Evolutionary conservation across 257 asterid genomes (phyloP).

Genomic region (Fraxinus excelsior): DNA sequence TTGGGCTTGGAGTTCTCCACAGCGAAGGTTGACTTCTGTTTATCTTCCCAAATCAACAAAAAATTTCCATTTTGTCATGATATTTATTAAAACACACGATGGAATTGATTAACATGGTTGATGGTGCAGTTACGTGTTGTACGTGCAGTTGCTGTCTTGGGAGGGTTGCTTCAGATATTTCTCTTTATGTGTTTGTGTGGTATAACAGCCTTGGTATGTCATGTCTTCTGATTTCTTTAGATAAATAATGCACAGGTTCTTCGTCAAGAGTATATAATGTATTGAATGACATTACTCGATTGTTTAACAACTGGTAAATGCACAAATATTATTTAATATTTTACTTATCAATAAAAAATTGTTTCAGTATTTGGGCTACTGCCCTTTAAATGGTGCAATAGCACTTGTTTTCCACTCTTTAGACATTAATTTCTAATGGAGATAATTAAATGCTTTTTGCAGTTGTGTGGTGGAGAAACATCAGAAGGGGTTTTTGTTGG

Average conservation of each 20-base stretch:
- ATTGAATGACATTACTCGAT: no score
- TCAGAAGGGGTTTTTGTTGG: slow-evolving; percentile 94
- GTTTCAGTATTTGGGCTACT: slow-evolving; percentile 23
- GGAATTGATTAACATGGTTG: slow-evolving; percentile 7
- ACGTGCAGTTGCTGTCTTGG: slow-evolving; percentile 77
- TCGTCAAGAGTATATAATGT: no score
- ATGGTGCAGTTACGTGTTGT: slow-evolving; percentile 72
- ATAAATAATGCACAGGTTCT: slow-evolving; percentile 1
- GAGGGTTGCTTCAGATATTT: slow-evolving; percentile 83
- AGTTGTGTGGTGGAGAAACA: slow-evolving; percentile 84
- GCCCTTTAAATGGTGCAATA: slow-evolving; percentile 17
- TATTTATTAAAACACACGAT: slow-evolving; percentile 13
- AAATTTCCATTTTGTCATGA: slow-evolving; percentile 16
- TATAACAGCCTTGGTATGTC: slow-evolving; percentile 66
- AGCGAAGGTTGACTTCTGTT: slow-evolving; percentile 60
- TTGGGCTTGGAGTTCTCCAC: slow-evolving; percentile 85
- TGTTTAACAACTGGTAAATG: no score
- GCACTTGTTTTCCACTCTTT: slow-evolving; percentile 9
- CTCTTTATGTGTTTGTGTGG: slow-evolving; percentile 88
- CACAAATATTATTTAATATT: slow-evolving; percentile 5
- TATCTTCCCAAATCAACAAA: slow-evolving; percentile 12
- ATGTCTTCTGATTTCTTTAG: slow-evolving; percentile 24
- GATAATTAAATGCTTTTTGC: slow-evolving; percentile 32
- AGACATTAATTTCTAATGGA: slow-evolving; percentile 17
- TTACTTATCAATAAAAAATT: not conserved